These are phyloP conservation scores for Lasiosphaeria miniovina DNA, from an alignment of 495 filamentous ascomycete genomes.

Conservation along the genomic window DNA sequence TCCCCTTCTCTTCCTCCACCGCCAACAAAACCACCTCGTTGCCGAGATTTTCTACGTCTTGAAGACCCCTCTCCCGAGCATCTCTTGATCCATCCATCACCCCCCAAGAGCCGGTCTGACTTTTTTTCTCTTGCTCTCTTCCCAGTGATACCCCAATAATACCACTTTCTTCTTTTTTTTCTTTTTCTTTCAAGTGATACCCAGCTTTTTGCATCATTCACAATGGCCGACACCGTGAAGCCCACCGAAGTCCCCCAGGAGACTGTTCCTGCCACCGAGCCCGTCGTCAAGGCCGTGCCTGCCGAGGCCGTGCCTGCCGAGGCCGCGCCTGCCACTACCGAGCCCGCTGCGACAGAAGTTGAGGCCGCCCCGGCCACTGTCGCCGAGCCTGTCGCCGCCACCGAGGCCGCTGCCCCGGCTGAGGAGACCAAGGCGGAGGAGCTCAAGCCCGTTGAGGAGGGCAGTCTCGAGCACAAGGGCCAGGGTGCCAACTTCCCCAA, in stretches of 20 bases:
- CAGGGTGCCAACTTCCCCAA: slow-evolving; percentile 76
- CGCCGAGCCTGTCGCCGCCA: slow-evolving; percentile 16
- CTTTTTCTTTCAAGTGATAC: slow-evolving; percentile 41
- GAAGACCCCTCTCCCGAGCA: slow-evolving; percentile 29
- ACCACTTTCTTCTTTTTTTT: too few relatives aligned
- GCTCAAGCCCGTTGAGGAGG: slow-evolving; percentile 67
- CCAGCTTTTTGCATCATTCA: slow-evolving; percentile 30
- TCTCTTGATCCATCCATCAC: slow-evolving; percentile 27
- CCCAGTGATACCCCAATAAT: slow-evolving; percentile 48
- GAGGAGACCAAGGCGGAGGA: slow-evolving; percentile 51
- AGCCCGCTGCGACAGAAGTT: slow-evolving; percentile 41
- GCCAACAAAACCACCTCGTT: slow-evolving; percentile 22
- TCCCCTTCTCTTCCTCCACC: slow-evolving; percentile 29
- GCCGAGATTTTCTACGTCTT: slow-evolving; percentile 26
- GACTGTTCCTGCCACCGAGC: slow-evolving; percentile 44
- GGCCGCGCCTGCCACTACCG: slow-evolving; percentile 39
- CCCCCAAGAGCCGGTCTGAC: slow-evolving; percentile 24
- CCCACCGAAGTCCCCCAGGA: slow-evolving; percentile 43
- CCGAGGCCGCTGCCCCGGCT: slow-evolving; percentile 50
- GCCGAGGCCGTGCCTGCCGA: slow-evolving; percentile 36
- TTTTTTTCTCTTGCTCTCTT: slow-evolving; percentile 39
- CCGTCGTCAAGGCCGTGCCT: slow-evolving; percentile 42
- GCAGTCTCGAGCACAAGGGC: slow-evolving; percentile 79
- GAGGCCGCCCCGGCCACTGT: slow-evolving; percentile 49
- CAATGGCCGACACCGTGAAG: slow-evolving; percentile 51